Base-by-base conservation (phyloP, 2,329 filamentous ascomycete species). In the Hyphodiscus sp. region DNA sequence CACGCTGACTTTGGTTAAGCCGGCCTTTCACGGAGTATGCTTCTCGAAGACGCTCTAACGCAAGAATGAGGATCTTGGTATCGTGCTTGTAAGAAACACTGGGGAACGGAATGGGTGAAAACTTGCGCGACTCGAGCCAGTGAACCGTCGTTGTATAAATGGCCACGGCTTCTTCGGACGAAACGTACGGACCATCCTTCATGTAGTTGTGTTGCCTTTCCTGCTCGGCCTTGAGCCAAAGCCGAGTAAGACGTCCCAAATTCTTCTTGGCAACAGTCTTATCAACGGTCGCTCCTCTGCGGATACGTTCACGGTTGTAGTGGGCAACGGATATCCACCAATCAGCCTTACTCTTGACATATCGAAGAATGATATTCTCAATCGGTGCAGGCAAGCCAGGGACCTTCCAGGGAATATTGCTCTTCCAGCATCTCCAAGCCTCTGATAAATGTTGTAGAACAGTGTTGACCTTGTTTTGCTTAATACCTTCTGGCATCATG, bases 181-280 rank as follows among this genome's bases (percentile, higher is more conserved):
- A 97, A 38, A 99, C 92, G 59, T 99, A 99, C 1, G 94, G 94
- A 2, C 94, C 94, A 65, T 99, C 95, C 74, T 99, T 99, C 84
- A 97, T 91, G 73, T 99, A 96, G 68, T 99, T 99, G 76, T 99
- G 94, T 70, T 99, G 94, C 55, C 95, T 81, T 72, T 99, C 94
- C 73, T 99, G 94, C 74, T 99, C 94, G 20, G 94, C 88, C 77
- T 99, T 99, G 56, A 99, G 79, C 94, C 94, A 99, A 33, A 99
- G 76, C 69, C 94, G 85, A 16, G 94, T 99, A 61, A 99, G 76
- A 63, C 94, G 89, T 55, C 94, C 94, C 58, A 99, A 79, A 62
- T 99, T 99, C 81, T 99, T 99, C 82, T 99, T 99, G 3, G 94
- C 94, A 23, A 99, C 95, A 2, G 94, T 99, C 77, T 99, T 99